These are phyloP conservation scores for Xylaria cubensis DNA, from an alignment of 495 filamentous ascomycete genomes.

Conservation along the genomic window DNA sequence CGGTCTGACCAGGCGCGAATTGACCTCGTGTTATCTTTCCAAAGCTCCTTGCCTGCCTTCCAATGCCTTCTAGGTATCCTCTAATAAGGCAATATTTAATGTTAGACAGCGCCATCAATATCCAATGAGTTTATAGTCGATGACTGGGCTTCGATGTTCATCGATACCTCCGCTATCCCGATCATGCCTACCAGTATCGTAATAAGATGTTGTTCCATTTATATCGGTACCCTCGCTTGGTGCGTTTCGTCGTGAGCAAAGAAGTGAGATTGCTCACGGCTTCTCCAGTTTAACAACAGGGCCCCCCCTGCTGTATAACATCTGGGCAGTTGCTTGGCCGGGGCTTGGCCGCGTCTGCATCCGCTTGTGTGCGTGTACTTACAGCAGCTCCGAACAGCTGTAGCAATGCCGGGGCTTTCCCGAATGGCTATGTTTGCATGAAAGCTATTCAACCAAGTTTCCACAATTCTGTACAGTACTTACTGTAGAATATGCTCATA, in stretches of 20 bases:
- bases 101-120: background rate
- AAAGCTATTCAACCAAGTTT: conserved; percentile 6
- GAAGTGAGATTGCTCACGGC: background rate
- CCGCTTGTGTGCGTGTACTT: conserved; percentile 21
- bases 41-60: background rate
- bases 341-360: conserved; percentile 29
- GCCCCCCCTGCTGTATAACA: background rate
- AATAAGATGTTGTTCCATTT: conserved; percentile 2
- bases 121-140: background rate
- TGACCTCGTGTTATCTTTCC: conserved; percentile 1
- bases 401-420: conserved; percentile 8
- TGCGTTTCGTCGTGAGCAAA: conserved; percentile 4
- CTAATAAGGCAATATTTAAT: background rate
- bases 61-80: background rate
- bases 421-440: conserved; percentile 15
- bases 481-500: background rate
- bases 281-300: background rate
- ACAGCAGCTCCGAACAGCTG: background rate
- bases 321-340: conserved; percentile 14
- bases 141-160: background rate
- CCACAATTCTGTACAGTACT: background rate
- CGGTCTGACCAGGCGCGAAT: background rate
- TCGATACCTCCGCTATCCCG: background rate
- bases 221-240: background rate
- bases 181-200: background rate